Percentiles rank a stretch among this genome's conserved stretches.
Conservation (phyloP, 495 filamentous ascomycete species). For the Aspergillus olivimuriae region DNA sequence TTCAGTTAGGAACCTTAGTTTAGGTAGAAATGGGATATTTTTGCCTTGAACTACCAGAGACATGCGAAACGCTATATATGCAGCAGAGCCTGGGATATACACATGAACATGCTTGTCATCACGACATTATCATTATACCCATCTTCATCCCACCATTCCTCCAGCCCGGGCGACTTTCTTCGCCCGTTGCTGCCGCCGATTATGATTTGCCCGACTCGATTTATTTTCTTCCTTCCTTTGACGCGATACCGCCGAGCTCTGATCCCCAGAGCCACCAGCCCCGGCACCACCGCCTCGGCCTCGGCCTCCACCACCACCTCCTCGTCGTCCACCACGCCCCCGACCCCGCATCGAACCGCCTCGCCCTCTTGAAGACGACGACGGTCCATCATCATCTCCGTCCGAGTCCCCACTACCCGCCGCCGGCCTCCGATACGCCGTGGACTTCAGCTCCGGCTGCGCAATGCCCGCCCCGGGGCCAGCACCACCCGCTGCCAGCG, state of each 20-base stretch:
- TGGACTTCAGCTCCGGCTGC: slow-evolving; percentile 55
- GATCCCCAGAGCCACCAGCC: slow-evolving; percentile 51
- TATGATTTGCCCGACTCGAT: slow-evolving; percentile 69
- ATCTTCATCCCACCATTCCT: slow-evolving; percentile 19
- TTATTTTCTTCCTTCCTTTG: slow-evolving; percentile 76
- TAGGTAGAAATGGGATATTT: no score
- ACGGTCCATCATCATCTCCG: slow-evolving; percentile 21
- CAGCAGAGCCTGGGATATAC: no score
- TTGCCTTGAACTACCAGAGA: no score
- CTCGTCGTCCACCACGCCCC: slow-evolving; percentile 45
- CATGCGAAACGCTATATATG: no score
- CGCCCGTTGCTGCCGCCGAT: slow-evolving; percentile 66
- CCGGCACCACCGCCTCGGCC: slow-evolving; percentile 50
- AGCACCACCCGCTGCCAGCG: slow-evolving; percentile 46
- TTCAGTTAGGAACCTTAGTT: no score
- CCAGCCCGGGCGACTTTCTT: slow-evolving; percentile 69
- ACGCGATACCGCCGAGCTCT: slow-evolving; percentile 53
- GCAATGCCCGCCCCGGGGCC: slow-evolving; percentile 21
- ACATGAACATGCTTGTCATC: slow-evolving; percentile 3
- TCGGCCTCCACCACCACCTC: slow-evolving; percentile 42
- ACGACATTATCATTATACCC: neutral
- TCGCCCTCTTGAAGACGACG: slow-evolving; percentile 30
- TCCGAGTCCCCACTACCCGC: slow-evolving; percentile 28
- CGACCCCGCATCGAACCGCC: slow-evolving; percentile 25
- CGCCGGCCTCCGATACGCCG: slow-evolving; percentile 44